Evolutionary conservation across 2,329 filamentous ascomycete species (phyloP).

Genomic region (Ustilaginoidea virens): DNA sequence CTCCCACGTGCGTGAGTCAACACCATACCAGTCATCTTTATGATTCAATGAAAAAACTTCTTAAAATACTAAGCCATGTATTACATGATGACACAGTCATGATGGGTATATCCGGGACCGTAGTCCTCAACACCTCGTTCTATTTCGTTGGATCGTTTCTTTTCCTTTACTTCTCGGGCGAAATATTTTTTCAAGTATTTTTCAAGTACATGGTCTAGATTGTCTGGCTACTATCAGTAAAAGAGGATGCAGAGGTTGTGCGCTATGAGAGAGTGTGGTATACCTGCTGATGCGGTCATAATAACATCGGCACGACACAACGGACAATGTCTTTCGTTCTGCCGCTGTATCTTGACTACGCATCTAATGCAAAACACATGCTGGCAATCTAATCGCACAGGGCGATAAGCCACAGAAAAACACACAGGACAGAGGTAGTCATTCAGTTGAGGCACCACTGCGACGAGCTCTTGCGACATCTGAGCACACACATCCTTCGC

Average conservation of each 20-base stretch:
- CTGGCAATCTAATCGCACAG: conserved; percentile 58
- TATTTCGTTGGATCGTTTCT: conserved; percentile 55
- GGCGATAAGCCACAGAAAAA: conserved; percentile 64
- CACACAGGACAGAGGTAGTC: conserved; percentile 77
- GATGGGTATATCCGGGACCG: conserved; percentile 46
- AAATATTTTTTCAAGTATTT: conserved; percentile 64
- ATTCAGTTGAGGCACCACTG: conserved; percentile 64
- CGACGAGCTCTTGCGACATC: conserved; percentile 56
- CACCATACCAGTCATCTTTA: too few relatives aligned
- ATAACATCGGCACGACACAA: conserved; percentile 61
- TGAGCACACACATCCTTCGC: conserved; percentile 63
- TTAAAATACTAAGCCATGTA: too few relatives aligned
- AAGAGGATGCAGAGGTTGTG: too few relatives aligned
- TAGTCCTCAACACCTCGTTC: conserved; percentile 61
- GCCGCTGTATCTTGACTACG: conserved; percentile 63
- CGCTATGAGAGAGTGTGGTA: too few relatives aligned
- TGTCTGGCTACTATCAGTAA: too few relatives aligned
- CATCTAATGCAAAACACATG: conserved; percentile 79
- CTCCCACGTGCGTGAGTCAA: too few relatives aligned
- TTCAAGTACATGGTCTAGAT: conserved; percentile 53
- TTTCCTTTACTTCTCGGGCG: conserved; percentile 51
- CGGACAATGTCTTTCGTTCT: conserved; percentile 53
- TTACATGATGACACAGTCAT: conserved; percentile 46
- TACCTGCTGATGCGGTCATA: conserved; percentile 51
- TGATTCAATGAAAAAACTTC: too few relatives aligned